These are phyloP conservation scores for Colletotrichum cordylinicola DNA, from an alignment of 2,329 filamentous ascomycete genomes.

Conservation along the genomic window DNA sequence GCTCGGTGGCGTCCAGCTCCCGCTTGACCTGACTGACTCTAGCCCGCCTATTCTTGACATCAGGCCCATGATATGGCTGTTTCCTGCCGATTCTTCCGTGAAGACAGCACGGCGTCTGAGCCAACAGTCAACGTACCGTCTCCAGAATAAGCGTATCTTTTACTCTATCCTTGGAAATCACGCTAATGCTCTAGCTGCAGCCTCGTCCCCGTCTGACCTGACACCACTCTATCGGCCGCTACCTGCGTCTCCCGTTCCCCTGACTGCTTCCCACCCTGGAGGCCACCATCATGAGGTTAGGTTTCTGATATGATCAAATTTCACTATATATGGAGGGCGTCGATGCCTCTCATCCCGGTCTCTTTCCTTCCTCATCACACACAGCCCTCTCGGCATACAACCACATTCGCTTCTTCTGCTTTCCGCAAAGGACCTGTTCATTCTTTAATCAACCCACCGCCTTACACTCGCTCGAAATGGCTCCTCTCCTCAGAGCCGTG, in stretches of 20 bases:
- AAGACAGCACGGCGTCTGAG: not conserved
- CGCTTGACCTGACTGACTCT: not conserved
- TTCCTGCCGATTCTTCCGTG: not conserved
- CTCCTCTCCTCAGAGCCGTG: conserved; percentile 33
- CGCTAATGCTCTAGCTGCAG: not conserved
- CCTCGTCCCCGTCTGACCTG: conserved; percentile 4
- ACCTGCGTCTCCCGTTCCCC: not conserved
- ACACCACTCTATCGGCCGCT: conserved; percentile 1
- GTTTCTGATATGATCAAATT: not conserved
- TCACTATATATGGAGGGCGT: conserved; percentile 17
- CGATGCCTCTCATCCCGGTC: not conserved
- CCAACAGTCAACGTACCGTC: not conserved
- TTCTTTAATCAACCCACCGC: conserved; percentile 9
- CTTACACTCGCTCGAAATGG: conserved; percentile 40
- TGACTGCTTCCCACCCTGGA: not conserved
- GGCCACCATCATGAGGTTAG: not conserved
- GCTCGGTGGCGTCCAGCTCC: not conserved
- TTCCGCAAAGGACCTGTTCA: conserved; percentile 24
- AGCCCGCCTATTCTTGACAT: not conserved
- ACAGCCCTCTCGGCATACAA: conserved; percentile 5
- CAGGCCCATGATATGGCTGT: not conserved
- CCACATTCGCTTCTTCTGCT: conserved; percentile 24
- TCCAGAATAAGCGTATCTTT: not conserved
- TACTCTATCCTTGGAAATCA: conserved; percentile 7
- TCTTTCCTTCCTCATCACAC: conserved; percentile 1